phyloP scores from a whole-genome alignment of 495 filamentous ascomycete species.

The Penicillium egyptiacum region DNA sequence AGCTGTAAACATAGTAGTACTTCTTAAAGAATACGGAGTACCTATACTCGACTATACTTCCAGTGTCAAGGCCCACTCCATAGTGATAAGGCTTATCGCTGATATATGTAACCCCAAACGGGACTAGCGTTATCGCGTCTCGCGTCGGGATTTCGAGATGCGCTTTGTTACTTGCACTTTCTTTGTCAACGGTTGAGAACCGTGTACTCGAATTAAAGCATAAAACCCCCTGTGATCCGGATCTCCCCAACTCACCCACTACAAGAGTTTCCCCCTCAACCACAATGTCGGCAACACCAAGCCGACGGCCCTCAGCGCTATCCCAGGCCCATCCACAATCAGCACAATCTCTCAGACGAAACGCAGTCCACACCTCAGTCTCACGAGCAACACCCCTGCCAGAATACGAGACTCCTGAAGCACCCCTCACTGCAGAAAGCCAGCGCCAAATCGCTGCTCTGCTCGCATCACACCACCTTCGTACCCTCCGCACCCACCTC shows the following conservation, averaged over 20 bases:
- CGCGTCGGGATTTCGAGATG: slow-evolving; percentile 25
- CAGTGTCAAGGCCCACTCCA: background rate
- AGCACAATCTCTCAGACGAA: slow-evolving; percentile 14
- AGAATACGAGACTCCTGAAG: slow-evolving; percentile 57
- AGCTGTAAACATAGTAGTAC: no score
- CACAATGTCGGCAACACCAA: slow-evolving; percentile 23
- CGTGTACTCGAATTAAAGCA: background rate
- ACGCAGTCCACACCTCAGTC: background rate
- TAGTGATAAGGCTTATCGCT: slow-evolving; percentile 31
- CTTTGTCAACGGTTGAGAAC: background rate
- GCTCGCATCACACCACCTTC: slow-evolving; percentile 30
- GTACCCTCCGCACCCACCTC: slow-evolving; percentile 37
- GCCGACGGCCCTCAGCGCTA: slow-evolving; percentile 17
- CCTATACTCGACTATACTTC: background rate
- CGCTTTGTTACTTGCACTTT: slow-evolving; percentile 9
- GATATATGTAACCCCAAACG: slow-evolving; percentile 30
- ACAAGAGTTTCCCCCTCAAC: background rate
- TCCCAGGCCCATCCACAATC: slow-evolving; percentile 19
- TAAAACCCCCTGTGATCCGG: background rate
- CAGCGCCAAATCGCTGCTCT: slow-evolving; percentile 38
- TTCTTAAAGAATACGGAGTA: no score
- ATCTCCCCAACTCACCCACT: background rate
- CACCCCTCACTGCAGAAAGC: slow-evolving; percentile 43
- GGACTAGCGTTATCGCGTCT: slow-evolving; percentile 40
- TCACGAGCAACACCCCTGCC: slow-evolving; percentile 45